Evolutionary conservation across 805 yeast genomes (phyloP).

Genomic region (Lipomyces yamadae): DNA sequence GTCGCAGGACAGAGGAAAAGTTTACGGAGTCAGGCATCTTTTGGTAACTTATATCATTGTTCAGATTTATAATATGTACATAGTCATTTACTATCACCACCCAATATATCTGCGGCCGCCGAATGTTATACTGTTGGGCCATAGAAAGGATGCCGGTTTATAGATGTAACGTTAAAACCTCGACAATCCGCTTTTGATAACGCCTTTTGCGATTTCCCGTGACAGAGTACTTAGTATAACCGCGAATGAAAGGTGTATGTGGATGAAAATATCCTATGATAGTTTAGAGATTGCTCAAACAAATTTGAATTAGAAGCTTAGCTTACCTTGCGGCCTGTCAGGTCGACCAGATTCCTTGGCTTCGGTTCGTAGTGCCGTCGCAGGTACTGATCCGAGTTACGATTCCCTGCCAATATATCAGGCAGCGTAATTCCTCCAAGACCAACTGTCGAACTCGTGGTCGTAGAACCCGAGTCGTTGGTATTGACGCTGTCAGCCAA

Average conservation of each 20-base stretch:
- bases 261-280: conserved; percentile 16
- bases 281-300: neutral
- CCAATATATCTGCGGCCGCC: too few relatives aligned
- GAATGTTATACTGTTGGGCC: too few relatives aligned
- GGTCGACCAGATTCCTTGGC: conserved; percentile 17
- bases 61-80: neutral
- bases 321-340: conserved; percentile 15
- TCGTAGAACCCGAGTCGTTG: neutral
- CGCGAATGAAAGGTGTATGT: conserved; percentile 16
- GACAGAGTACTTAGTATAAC: conserved; percentile 4
- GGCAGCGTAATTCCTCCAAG: conserved; percentile 1
- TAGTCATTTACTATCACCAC: neutral
- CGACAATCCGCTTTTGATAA: conserved; percentile 8
- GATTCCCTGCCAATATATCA: conserved; percentile 3
- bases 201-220: conserved; percentile 8
- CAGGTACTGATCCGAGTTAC: conserved; percentile 13
- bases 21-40: neutral
- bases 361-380: conserved; percentile 16
- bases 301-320: neutral
- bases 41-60: neutral
- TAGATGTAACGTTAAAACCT: neutral
- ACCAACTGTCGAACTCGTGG: neutral
- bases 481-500: neutral
- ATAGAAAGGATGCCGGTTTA: neutral
- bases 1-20: neutral